A percentile compares a stretch with the other conserved stretches of the same genome.
phyloP scores from a whole-genome alignment of 148 eudicot genomes.

The Cornus florida region DNA sequence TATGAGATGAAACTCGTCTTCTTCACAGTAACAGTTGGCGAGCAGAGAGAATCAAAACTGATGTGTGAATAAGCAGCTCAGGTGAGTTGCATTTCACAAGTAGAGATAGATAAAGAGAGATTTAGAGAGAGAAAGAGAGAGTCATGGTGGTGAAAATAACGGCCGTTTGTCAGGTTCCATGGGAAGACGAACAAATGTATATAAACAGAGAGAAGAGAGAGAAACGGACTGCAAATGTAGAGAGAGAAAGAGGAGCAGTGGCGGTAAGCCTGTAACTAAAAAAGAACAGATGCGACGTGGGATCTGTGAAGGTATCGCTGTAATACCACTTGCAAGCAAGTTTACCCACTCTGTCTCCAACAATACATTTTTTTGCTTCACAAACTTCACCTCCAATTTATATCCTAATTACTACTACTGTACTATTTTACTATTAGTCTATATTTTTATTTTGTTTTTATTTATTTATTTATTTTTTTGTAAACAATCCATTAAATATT shows the following conservation, averaged over 20 bases:
- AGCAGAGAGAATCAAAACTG: not conserved
- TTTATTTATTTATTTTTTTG: too few species aligned
- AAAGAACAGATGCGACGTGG: not conserved
- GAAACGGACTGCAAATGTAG: not conserved
- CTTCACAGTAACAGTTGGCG: not conserved
- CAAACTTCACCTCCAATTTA: too few species aligned
- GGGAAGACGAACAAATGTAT: not conserved
- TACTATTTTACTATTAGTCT: too few species aligned
- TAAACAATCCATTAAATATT: too few species aligned
- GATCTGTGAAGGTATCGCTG: not conserved
- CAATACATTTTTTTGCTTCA: too few species aligned
- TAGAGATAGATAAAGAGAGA: not conserved
- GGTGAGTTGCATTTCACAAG: not conserved
- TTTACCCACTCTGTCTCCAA: too few species aligned
- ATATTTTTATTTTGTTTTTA: too few species aligned
- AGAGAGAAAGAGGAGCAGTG: not conserved
- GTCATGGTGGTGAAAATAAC: not conserved
- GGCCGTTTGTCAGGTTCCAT: conserved; percentile 8
- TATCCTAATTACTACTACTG: too few species aligned
- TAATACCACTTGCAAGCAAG: too few species aligned
- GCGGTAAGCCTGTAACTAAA: not conserved
- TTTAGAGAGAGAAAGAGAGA: not conserved
- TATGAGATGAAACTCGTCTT: not conserved
- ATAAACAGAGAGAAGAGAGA: not conserved
- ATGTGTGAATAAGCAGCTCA: conserved; percentile 5